Conservation (phyloP, 2,329 filamentous ascomycete species). For the Penicillium sp. region DNA sequence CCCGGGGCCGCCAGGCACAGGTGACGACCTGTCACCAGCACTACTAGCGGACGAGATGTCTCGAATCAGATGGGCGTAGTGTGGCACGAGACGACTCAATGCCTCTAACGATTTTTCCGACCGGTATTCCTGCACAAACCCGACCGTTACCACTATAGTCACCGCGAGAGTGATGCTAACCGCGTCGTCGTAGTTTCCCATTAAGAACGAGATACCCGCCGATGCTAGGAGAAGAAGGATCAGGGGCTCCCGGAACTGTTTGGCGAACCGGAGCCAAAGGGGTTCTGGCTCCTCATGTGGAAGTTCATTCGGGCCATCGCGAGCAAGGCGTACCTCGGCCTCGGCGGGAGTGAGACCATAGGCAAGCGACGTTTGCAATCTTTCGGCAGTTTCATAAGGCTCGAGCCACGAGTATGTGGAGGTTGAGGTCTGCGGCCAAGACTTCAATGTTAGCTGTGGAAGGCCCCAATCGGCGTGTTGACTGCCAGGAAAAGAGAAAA, state of each 20-base stretch:
- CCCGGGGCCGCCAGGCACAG: constrained; percentile 21
- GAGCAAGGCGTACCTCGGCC: constrained; percentile 69
- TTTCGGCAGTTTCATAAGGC: constrained; percentile 69
- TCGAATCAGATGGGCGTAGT: constrained; percentile 91
- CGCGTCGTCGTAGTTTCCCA: constrained; percentile 92
- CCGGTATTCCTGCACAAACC: constrained; percentile 94
- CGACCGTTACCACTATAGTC: constrained; percentile 92
- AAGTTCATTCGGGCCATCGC: constrained; percentile 87
- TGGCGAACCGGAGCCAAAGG: constrained; percentile 87
- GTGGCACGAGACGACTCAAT: constrained; percentile 85
- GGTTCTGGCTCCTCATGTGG: constrained; percentile 91
- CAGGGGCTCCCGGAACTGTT: constrained; percentile 93
- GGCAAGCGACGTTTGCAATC: constrained; percentile 73
- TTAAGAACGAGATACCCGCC: constrained; percentile 76
- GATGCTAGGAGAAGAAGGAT: constrained; percentile 89
- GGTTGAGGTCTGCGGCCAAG: constrained; percentile 35
- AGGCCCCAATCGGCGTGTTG: constrained; percentile 4
- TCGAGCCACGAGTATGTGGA: constrained; percentile 59
- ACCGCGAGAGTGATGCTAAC: constrained; percentile 93
- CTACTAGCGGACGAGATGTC: constrained; percentile 33
- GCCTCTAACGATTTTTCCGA: constrained; percentile 97
- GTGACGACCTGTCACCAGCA: constrained; percentile 20
- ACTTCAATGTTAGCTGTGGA: constrained; percentile 13
- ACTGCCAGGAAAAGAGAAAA: not conserved
- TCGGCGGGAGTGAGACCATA: constrained; percentile 76